Evolutionary conservation across 495 filamentous ascomycete genomes (phyloP).

Genomic region (Acidomyces sp.): DNA sequence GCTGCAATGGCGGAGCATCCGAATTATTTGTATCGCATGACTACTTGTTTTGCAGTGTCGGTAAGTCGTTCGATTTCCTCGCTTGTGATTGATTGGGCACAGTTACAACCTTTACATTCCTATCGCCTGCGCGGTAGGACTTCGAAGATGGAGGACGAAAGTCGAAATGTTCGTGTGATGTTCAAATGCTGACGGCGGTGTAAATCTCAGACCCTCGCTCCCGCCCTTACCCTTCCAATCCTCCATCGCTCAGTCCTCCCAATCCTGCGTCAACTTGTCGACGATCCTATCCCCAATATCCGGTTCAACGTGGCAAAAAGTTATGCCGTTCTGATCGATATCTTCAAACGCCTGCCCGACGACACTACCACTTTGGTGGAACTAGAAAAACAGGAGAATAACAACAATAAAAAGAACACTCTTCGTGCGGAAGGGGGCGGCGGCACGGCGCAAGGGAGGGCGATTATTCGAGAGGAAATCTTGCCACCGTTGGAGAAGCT

Average conservation of each 20-base stretch:
- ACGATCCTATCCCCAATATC: conserved; percentile 94
- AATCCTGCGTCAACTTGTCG: conserved; percentile 84
- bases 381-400: conserved; percentile 63
- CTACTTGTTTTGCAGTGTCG: conserved; percentile 93
- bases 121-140: neutral
- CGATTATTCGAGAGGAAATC: conserved; percentile 77
- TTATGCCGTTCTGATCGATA: conserved; percentile 75
- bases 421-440: conserved; percentile 25
- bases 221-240: conserved; percentile 79
- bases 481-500: conserved; percentile 87
- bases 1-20: conserved; percentile 96
- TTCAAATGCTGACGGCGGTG: conserved; percentile 23
- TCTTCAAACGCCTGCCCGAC: conserved; percentile 76
- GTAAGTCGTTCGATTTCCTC: conserved; percentile 42
- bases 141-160: neutral
- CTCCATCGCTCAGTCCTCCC: conserved; percentile 88
- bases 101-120: neutral
- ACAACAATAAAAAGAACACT: too few relatives aligned
- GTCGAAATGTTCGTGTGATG: too few relatives aligned
- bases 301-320: conserved; percentile 99
- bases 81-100: neutral
- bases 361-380: conserved; percentile 60
- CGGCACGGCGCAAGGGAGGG: conserved; percentile 58
- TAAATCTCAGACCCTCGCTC: conserved; percentile 63
- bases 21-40: conserved; percentile 99